Percentiles rank a stretch among this genome's conserved stretches.
Evolutionary conservation across 345 rosid species (phyloP).

Genomic region (Diplotaxis tenuifolia): DNA sequence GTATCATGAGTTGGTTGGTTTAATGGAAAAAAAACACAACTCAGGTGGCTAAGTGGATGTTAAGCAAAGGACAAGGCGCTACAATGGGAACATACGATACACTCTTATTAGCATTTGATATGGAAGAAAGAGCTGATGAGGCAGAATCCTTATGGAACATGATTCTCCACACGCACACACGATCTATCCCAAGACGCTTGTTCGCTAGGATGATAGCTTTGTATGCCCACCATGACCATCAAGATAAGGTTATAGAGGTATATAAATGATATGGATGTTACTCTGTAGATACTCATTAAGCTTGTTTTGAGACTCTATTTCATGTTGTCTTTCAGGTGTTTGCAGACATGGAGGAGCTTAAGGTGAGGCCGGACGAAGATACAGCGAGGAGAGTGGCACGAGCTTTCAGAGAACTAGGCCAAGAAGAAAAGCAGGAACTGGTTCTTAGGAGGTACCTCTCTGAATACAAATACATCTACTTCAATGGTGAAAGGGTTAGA

Average conservation of each 20-base stretch:
- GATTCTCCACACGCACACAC: slow-evolving; percentile 63
- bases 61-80: slow-evolving; percentile 92
- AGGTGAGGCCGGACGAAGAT: slow-evolving; percentile 79
- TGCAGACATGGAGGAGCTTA: slow-evolving; percentile 91
- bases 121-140: slow-evolving; percentile 68
- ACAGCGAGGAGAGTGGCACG: slow-evolving; percentile 58
- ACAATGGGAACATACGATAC: slow-evolving; percentile 84
- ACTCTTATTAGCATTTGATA: slow-evolving; percentile 79
- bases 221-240: slow-evolving; percentile 74
- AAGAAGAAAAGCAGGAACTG: slow-evolving; percentile 56
- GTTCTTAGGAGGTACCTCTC: slow-evolving; percentile 56
- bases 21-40: slow-evolving; percentile 1
- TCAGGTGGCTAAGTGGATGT: slow-evolving; percentile 94
- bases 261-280: neutral
- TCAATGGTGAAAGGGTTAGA: slow-evolving; percentile 74
- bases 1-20: slow-evolving; percentile 8
- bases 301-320: neutral
- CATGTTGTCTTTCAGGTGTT: slow-evolving; percentile 50
- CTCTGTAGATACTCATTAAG: neutral
- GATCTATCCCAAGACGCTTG: slow-evolving; percentile 78
- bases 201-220: slow-evolving; percentile 83
- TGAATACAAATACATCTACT: slow-evolving; percentile 74
- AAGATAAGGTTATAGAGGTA: slow-evolving; percentile 71
- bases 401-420: slow-evolving; percentile 58
- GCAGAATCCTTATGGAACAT: slow-evolving; percentile 86